Conservation (phyloP, 257 asterid genomes). For the Fraxinus cuspidata region DNA sequence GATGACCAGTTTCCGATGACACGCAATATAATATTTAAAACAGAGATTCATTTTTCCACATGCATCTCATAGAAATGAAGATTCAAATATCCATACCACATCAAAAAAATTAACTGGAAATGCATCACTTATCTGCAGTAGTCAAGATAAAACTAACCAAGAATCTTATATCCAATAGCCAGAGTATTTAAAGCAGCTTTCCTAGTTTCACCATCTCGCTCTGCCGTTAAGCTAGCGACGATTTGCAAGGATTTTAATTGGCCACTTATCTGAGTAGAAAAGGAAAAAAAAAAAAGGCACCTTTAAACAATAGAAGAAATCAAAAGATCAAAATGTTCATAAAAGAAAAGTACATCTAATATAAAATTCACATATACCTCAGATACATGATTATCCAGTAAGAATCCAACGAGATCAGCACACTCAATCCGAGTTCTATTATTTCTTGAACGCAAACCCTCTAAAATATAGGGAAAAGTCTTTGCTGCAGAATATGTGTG, state of each 20-base stretch:
- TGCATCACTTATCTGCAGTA: neutral
- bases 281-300: slow-evolving; percentile 17
- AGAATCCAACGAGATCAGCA: slow-evolving; percentile 91
- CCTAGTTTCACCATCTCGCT: slow-evolving; percentile 95
- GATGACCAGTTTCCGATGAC: neutral
- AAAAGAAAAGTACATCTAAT: neutral
- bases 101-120: neutral
- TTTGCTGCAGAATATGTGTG: slow-evolving; percentile 80
- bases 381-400: slow-evolving; percentile 80
- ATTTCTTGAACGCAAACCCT: slow-evolving; percentile 96
- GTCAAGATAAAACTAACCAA: slow-evolving; percentile 61
- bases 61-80: neutral
- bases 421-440: slow-evolving; percentile 91
- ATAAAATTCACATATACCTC: slow-evolving; percentile 51
- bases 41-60: neutral
- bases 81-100: neutral
- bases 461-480: slow-evolving; percentile 87
- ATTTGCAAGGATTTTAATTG: slow-evolving; percentile 94
- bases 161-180: slow-evolving; percentile 93
- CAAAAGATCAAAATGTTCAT: neutral
- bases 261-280: slow-evolving; percentile 63
- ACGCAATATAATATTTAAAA: neutral
- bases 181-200: slow-evolving; percentile 91
- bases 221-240: slow-evolving; percentile 95
- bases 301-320: slow-evolving; percentile 5